phyloP scores from a whole-genome alignment of 345 rosid genomes.

The Combretum micranthum region DNA sequence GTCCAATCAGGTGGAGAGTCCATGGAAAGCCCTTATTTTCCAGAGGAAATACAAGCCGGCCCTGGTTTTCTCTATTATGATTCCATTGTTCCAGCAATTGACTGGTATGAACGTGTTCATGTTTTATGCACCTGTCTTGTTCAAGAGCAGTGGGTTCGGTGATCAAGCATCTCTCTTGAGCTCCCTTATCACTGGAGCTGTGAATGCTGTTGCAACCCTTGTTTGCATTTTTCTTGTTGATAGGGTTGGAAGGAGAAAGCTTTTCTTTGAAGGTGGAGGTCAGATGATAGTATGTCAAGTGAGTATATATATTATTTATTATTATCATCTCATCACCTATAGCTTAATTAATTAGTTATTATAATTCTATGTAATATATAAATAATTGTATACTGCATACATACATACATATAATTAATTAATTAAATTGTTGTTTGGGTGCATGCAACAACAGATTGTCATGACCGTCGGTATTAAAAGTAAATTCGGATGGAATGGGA shows the following conservation, averaged over 20 bases:
- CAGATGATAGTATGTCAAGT: conserved; percentile 33
- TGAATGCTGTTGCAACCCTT: conserved; percentile 15
- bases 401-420: neutral
- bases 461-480: conserved; percentile 31
- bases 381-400: too few relatives aligned
- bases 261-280: conserved; percentile 26
- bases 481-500: conserved; percentile 47
- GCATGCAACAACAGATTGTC: too few relatives aligned
- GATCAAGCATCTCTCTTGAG: conserved; percentile 21
- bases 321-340: too few relatives aligned
- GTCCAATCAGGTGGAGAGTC: conserved; percentile 16
- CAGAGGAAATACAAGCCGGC: conserved; percentile 27
- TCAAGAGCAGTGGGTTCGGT: conserved; percentile 28
- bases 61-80: conserved; percentile 18
- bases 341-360: too few relatives aligned
- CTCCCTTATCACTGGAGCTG: conserved; percentile 21
- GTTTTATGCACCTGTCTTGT: conserved; percentile 35
- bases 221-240: conserved; percentile 22
- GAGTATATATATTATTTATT: neutral
- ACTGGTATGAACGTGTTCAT: conserved; percentile 39
- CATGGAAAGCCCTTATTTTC: conserved; percentile 17
- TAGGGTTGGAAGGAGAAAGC: conserved; percentile 23
- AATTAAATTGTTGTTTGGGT: neutral
- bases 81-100: conserved; percentile 29
- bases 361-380: too few relatives aligned